Conservation (phyloP, 2,329 filamentous ascomycete genomes). For the Bisporella sp. region DNA sequence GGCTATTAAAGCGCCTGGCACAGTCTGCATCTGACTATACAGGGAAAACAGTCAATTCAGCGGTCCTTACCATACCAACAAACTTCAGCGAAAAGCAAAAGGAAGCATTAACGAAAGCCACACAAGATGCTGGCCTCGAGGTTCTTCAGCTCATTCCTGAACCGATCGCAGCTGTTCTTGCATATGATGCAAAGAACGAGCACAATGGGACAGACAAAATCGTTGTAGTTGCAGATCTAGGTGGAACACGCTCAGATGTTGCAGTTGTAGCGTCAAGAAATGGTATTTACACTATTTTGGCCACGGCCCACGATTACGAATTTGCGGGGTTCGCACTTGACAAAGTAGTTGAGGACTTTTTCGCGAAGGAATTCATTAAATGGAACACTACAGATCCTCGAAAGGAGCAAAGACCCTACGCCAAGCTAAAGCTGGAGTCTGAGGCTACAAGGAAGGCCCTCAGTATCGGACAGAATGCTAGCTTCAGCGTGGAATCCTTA, state of each 20-base stretch:
- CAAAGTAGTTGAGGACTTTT: constrained; percentile 88
- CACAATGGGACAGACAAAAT: constrained; percentile 75
- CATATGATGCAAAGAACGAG: constrained; percentile 83
- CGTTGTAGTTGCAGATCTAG: constrained; percentile 85
- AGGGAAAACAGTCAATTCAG: constrained; percentile 89
- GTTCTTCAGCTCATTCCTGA: constrained; percentile 90
- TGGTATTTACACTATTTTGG: constrained; percentile 92
- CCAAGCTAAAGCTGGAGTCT: constrained; percentile 87
- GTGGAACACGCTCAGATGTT: constrained; percentile 87
- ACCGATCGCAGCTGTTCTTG: constrained; percentile 79
- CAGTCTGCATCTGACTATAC: constrained; percentile 85
- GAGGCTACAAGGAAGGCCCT: constrained; percentile 90
- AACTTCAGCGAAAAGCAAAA: constrained; percentile 88
- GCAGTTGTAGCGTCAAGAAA: constrained; percentile 85
- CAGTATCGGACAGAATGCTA: constrained; percentile 79
- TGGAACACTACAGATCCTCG: constrained; percentile 82
- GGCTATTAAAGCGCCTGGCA: constrained; percentile 76
- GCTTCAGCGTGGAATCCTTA: constrained; percentile 88
- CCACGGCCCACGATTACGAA: constrained; percentile 93
- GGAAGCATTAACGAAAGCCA: constrained; percentile 68
- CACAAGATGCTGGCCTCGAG: constrained; percentile 75
- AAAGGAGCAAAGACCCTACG: constrained; percentile 70
- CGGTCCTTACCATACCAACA: constrained; percentile 88
- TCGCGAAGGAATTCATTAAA: constrained; percentile 98
- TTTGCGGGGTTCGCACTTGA: constrained; percentile 81